Conservation (phyloP, 805 yeast species). For the Cyberlindnera japonica region DNA sequence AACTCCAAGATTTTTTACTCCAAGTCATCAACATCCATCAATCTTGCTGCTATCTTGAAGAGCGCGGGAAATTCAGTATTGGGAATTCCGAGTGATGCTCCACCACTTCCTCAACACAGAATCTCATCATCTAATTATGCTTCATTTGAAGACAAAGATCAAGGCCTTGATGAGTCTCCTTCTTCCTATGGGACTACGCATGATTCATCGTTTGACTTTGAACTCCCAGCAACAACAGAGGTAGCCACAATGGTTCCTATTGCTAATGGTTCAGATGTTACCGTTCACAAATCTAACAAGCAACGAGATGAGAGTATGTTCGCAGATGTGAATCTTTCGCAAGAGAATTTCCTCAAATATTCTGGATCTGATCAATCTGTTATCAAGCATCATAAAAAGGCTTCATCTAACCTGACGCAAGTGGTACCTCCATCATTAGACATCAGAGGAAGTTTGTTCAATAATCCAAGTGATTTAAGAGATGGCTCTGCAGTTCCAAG, state of each 20-base stretch:
- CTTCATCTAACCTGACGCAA: conserved; percentile 13
- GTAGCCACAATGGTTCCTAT: conserved; percentile 26
- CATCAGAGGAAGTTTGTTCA: conserved; percentile 25
- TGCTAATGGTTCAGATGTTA: conserved; percentile 26
- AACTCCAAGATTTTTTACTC: conserved; percentile 26
- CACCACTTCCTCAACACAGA: conserved; percentile 15
- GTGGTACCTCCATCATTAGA: conserved; percentile 15
- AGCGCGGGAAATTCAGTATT: conserved; percentile 8
- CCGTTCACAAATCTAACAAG: conserved; percentile 19
- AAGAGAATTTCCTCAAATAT: conserved; percentile 10
- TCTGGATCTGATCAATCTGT: conserved; percentile 21
- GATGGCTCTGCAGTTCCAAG: conserved; percentile 16
- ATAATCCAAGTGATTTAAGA: conserved; percentile 20
- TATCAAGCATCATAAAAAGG: conserved; percentile 24
- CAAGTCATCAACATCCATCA: conserved; percentile 27
- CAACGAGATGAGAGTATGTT: conserved; percentile 25
- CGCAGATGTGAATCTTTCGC: conserved; percentile 17
- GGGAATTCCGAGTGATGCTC: conserved; percentile 7
- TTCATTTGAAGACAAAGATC: conserved; percentile 12
- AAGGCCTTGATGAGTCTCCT: conserved; percentile 5
- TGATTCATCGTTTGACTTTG: conserved; percentile 27
- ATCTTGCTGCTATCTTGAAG: conserved; percentile 23
- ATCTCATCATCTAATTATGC: conserved; percentile 26
- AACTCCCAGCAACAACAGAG: conserved; percentile 25
- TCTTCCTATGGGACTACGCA: conserved; percentile 9